Percentiles rank a stretch among this genome's conserved stretches.
Conservation (phyloP, 2,329 filamentous ascomycete species). For the Apiospora malaysiana region DNA sequence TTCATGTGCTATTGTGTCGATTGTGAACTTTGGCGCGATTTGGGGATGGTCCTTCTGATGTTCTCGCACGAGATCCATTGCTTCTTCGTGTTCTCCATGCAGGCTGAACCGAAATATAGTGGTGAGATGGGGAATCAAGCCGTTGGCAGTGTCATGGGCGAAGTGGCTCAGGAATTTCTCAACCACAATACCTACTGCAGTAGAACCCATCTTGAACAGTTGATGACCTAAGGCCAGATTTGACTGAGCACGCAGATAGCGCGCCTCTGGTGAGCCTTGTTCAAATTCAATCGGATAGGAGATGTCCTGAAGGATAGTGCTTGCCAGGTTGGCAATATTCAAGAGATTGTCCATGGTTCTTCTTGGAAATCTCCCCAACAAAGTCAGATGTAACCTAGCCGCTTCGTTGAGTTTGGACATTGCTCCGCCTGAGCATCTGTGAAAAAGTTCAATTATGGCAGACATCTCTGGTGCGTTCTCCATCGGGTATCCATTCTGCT, state of each 20-base stretch:
- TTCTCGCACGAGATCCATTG: slow-evolving; percentile 40
- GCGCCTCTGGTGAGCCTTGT: slow-evolving; percentile 3
- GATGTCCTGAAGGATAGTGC: slow-evolving; percentile 32
- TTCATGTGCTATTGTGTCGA: slow-evolving; percentile 60
- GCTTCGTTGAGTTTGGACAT: slow-evolving; percentile 51
- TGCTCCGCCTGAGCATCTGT: slow-evolving; percentile 46
- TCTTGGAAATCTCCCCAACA: slow-evolving; percentile 51
- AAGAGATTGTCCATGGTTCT: slow-evolving; percentile 52
- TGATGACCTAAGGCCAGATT: slow-evolving; percentile 48
- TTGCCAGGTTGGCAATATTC: slow-evolving; percentile 38
- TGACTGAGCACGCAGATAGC: slow-evolving; percentile 36
- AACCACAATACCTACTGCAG: slow-evolving; percentile 52
- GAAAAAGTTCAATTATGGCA: slow-evolving; percentile 52
- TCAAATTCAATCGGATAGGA: not conserved
- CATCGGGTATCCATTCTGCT: slow-evolving; percentile 39
- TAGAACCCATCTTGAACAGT: slow-evolving; percentile 51
- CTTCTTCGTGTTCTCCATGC: slow-evolving; percentile 42
- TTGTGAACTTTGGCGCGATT: slow-evolving; percentile 45
- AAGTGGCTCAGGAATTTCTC: slow-evolving; percentile 63
- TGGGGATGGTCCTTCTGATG: slow-evolving; percentile 44
- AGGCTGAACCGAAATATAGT: slow-evolving; percentile 52
- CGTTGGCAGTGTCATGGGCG: slow-evolving; percentile 49
- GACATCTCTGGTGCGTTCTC: slow-evolving; percentile 40
- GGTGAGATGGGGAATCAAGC: slow-evolving; percentile 48
- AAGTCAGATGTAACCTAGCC: slow-evolving; percentile 45